Evolutionary conservation across 1,284 basidiomycete genomes (phyloP).

Genomic region (Erythrobasidium hasegawianum): DNA sequence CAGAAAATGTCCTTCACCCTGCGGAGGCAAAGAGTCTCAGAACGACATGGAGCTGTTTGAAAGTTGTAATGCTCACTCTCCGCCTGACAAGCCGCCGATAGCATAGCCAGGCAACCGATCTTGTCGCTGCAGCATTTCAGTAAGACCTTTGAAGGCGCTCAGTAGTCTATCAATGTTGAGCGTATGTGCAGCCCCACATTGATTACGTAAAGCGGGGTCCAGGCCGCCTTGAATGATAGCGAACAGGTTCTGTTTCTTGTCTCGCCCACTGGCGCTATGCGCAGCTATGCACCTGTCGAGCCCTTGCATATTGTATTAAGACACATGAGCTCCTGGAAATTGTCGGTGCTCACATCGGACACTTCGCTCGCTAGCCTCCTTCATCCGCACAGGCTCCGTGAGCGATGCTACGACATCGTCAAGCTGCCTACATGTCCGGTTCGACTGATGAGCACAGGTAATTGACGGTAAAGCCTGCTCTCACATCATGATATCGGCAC

Average conservation of each 20-base stretch:
- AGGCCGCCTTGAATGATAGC: conserved; percentile 80
- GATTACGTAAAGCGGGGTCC: conserved; percentile 62
- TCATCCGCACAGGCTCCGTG: conserved; percentile 57
- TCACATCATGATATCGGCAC: conserved; percentile 79
- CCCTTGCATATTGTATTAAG: conserved; percentile 52
- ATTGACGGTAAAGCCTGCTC: background rate
- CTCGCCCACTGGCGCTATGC: conserved; percentile 63
- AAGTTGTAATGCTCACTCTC: conserved; percentile 17
- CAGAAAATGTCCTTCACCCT: conserved; percentile 83
- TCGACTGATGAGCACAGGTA: background rate
- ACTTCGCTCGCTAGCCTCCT: conserved; percentile 61
- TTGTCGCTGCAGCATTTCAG: conserved; percentile 71
- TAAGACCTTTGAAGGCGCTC: conserved; percentile 48
- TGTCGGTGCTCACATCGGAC: conserved; percentile 36
- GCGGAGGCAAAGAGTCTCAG: background rate
- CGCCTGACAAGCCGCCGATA: conserved; percentile 59
- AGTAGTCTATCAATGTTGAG: background rate
- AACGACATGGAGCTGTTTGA: background rate
- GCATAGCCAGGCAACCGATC: conserved; percentile 72
- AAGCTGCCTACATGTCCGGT: conserved; percentile 55
- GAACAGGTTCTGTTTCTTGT: conserved; percentile 68
- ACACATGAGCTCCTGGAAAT: conserved; percentile 53
- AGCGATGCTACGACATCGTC: conserved; percentile 64
- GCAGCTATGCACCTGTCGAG: conserved; percentile 73
- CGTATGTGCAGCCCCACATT: conserved; percentile 52